Evolutionary conservation across 192 early-diverging fungal species (phyloP).

Genomic region (Dimargaris xerosporica): DNA sequence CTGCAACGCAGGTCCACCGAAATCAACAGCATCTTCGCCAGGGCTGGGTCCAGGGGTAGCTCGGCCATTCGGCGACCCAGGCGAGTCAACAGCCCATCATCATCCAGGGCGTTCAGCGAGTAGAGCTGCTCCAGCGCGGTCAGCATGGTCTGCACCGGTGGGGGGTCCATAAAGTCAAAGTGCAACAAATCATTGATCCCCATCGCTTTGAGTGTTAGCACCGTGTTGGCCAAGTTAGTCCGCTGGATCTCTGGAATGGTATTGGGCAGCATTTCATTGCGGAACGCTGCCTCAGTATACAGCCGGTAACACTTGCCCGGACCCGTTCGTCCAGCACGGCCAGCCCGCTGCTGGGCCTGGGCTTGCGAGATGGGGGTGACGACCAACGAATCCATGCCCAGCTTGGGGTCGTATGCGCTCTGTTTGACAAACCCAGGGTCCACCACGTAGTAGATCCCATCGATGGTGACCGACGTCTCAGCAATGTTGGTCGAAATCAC

Average conservation of each 20-base stretch:
- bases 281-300: slow-evolving; percentile 82
- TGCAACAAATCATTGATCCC: slow-evolving; percentile 93
- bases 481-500: slow-evolving; percentile 99
- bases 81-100: slow-evolving; percentile 85
- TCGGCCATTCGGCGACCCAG: slow-evolving; percentile 95
- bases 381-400: slow-evolving; percentile 92
- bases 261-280: slow-evolving; percentile 89
- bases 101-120: slow-evolving; percentile 84
- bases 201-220: slow-evolving; percentile 84
- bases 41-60: slow-evolving; percentile 95
- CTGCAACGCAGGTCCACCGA: slow-evolving; percentile 93
- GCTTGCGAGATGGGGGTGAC: slow-evolving; percentile 91
- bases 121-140: slow-evolving; percentile 84
- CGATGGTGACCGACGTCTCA: slow-evolving; percentile 94
- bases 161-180: slow-evolving; percentile 99
- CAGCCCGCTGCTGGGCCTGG: slow-evolving; percentile 85
- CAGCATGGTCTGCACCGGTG: slow-evolving; percentile 80
- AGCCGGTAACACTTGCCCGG: slow-evolving; percentile 96
- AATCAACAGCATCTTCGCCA: slow-evolving; percentile 78
- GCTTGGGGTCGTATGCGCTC: slow-evolving; percentile 84
- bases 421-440: slow-evolving; percentile 98
- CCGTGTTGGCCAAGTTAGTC: slow-evolving; percentile 81
- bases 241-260: slow-evolving; percentile 94
- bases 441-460: slow-evolving; percentile 93
- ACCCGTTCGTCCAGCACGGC: slow-evolving; percentile 88